phyloP scores from a whole-genome alignment of 805 yeast species.

The Kluyveromyces wickerhamii region DNA sequence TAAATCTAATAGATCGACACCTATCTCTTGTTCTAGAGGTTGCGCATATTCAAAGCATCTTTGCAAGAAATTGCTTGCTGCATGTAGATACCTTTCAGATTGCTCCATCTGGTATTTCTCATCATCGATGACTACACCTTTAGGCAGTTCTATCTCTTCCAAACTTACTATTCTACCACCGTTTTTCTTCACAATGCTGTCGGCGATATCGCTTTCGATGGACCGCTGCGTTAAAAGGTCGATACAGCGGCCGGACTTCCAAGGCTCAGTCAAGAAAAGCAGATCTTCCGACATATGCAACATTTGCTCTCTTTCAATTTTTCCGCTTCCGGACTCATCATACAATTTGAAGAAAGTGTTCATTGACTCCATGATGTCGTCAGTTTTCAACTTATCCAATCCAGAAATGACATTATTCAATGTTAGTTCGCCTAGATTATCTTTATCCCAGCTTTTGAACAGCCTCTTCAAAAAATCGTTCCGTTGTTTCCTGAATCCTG shows the following conservation, averaged over 20 bases:
- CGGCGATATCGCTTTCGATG: constrained; percentile 62
- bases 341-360: constrained; percentile 74
- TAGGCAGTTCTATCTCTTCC: constrained; percentile 43
- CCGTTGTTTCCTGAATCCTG: constrained; percentile 25
- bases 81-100: constrained; percentile 72
- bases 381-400: constrained; percentile 56
- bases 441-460: constrained; percentile 65
- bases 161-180: constrained; percentile 24
- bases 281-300: constrained; percentile 82
- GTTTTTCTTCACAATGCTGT: constrained; percentile 38
- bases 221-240: constrained; percentile 57
- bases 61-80: constrained; percentile 80
- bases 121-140: constrained; percentile 54
- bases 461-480: constrained; percentile 52
- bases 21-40: constrained; percentile 45
- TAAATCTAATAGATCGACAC: constrained; percentile 35
- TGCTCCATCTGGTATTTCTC: constrained; percentile 55
- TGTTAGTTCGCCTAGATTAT: constrained; percentile 45
- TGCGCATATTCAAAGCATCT: constrained; percentile 87
- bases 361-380: constrained; percentile 70
- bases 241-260: constrained; percentile 63
- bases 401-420: constrained; percentile 69
- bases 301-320: constrained; percentile 69
- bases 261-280: constrained; percentile 72
- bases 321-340: constrained; percentile 51